Percentiles rank a stretch among this genome's conserved stretches.
These are phyloP conservation scores for Smittium mucronatum DNA, from an alignment of 371 early-diverging fungal genomes.

Conservation along the genomic window DNA sequence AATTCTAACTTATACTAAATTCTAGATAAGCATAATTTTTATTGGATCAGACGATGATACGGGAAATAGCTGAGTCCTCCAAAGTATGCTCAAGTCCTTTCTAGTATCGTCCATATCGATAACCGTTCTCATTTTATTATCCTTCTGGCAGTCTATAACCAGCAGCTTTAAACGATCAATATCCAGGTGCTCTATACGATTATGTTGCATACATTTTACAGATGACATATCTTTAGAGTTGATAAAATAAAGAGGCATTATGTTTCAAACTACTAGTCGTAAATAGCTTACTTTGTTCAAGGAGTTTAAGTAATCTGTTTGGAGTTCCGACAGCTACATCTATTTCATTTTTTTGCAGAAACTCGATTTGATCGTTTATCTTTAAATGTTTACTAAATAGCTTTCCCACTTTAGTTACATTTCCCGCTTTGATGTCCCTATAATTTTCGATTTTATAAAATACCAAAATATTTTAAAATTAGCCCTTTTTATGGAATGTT, in stretches of 20 bases:
- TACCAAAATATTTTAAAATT: too few relatives aligned
- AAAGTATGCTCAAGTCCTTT: slow-evolving; percentile 45
- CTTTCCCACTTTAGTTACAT: slow-evolving; percentile 42
- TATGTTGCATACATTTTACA: not conserved
- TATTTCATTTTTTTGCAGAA: slow-evolving; percentile 41
- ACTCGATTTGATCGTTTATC: slow-evolving; percentile 51
- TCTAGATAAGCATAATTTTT: not conserved
- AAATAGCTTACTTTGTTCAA: slow-evolving; percentile 36
- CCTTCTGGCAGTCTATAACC: slow-evolving; percentile 55
- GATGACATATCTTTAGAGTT: not conserved
- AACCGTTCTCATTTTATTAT: slow-evolving; percentile 61
- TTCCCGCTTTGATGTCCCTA: not conserved
- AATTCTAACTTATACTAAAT: too few relatives aligned
- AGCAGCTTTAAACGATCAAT: slow-evolving; percentile 41
- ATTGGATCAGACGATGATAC: not conserved
- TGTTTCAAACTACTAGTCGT: not conserved
- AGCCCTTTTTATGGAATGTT: too few relatives aligned
- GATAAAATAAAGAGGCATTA: not conserved
- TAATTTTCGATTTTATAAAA: too few relatives aligned
- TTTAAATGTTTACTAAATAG: slow-evolving; percentile 79
- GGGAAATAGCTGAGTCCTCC: slow-evolving; percentile 18
- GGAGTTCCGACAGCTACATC: slow-evolving; percentile 75
- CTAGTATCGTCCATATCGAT: slow-evolving; percentile 62
- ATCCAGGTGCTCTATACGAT: slow-evolving; percentile 30
- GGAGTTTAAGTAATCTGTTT: slow-evolving; percentile 54